phyloP scores from a whole-genome alignment of 148 eudicot genomes.

The Rhododendron williamsianum region DNA sequence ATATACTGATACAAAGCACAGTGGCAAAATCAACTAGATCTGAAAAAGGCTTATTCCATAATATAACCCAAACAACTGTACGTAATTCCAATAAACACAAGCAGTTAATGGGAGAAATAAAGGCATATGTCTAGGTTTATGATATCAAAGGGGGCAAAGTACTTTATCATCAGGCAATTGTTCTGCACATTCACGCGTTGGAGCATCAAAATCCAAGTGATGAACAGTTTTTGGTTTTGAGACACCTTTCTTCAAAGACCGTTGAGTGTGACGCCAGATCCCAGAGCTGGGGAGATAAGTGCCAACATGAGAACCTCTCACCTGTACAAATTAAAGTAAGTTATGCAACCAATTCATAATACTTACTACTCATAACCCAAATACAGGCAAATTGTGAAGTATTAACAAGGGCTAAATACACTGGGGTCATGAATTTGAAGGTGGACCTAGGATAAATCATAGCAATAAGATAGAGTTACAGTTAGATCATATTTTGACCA shows the following conservation, averaged over 20 bases:
- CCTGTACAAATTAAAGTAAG: constrained; percentile 37
- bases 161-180: constrained; percentile 89
- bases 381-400: background rate
- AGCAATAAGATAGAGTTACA: background rate
- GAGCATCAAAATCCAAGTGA: constrained; percentile 98
- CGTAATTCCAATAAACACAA: background rate
- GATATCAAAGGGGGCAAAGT: constrained; percentile 14
- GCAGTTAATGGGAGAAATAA: background rate
- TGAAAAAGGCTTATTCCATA: background rate
- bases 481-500: too few relatives aligned
- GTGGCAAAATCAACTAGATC: background rate
- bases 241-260: constrained; percentile 52
- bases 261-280: constrained; percentile 93
- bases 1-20: background rate
- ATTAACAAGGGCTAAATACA: background rate
- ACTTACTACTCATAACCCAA: background rate
- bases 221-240: constrained; percentile 50
- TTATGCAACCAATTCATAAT: background rate
- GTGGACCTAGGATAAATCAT: background rate
- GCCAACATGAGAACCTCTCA: constrained; percentile 93
- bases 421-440: background rate
- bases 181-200: constrained; percentile 86
- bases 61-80: background rate
- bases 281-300: constrained; percentile 92
- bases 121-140: background rate